phyloP scores from a whole-genome alignment of 805 yeast genomes.

The Metschnikowia reukaufii region DNA sequence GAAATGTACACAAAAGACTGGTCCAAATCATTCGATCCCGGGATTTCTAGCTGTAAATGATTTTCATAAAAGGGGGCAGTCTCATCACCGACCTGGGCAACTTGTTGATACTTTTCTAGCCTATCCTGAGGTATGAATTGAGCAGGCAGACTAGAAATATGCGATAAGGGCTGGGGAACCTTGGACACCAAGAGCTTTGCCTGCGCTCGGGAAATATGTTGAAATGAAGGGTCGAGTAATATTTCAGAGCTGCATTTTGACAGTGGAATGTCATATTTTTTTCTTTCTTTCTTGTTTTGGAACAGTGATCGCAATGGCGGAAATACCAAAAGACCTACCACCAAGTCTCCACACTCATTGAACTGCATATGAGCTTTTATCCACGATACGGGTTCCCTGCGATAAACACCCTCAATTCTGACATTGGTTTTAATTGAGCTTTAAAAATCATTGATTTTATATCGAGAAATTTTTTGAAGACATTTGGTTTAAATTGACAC shows the following conservation, averaged over 20 bases:
- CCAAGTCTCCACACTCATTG: conserved; percentile 2
- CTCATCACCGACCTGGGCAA: conserved; percentile 7
- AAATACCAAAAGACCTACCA: not conserved
- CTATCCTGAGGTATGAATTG: conserved; percentile 42
- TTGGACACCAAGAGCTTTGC: conserved; percentile 49
- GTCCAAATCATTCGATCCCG: not conserved
- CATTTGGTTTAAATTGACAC: too few species aligned
- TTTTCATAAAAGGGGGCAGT: not conserved
- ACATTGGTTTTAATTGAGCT: too few species aligned
- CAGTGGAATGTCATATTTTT: conserved; percentile 37
- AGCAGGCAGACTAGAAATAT: conserved; percentile 26
- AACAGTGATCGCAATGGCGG: too few species aligned
- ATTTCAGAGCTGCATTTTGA: conserved; percentile 64
- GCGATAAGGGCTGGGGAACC: conserved; percentile 18
- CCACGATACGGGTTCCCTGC: not conserved
- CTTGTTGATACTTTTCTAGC: conserved; percentile 22
- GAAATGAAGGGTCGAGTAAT: conserved; percentile 53
- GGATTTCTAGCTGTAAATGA: not conserved
- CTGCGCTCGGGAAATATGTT: conserved; percentile 55
- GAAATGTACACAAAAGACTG: conserved; percentile 20
- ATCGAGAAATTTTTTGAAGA: too few species aligned
- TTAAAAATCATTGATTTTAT: too few species aligned
- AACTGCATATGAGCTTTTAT: not conserved
- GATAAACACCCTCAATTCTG: not conserved
- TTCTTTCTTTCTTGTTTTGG: not conserved